Conservation (phyloP, 2,329 filamentous ascomycete species). For the Coleophoma cylindrospora region DNA sequence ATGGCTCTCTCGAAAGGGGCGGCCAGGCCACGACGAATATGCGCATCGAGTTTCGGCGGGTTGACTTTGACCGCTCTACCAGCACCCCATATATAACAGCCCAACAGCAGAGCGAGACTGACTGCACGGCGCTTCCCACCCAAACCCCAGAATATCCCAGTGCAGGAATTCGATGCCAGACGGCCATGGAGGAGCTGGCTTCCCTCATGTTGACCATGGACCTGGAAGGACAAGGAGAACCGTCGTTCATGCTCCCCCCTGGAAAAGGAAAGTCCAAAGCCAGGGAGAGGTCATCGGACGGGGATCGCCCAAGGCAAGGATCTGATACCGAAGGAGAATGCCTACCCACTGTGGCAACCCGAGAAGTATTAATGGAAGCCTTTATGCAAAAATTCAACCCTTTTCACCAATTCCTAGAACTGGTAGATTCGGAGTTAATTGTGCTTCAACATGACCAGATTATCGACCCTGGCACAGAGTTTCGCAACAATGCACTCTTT, state of each 20-base stretch:
- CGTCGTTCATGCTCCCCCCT: conserved; percentile 7
- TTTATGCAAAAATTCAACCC: conserved; percentile 4
- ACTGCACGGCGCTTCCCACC: too few relatives aligned
- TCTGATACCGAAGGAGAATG: too few relatives aligned
- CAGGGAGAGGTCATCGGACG: too few relatives aligned
- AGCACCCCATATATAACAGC: too few relatives aligned
- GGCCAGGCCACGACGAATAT: neutral
- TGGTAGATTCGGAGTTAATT: neutral
- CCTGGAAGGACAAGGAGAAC: conserved; percentile 6
- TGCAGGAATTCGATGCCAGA: neutral
- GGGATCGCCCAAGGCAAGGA: too few relatives aligned
- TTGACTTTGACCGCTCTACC: too few relatives aligned
- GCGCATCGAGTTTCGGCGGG: too few relatives aligned
- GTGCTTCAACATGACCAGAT: neutral
- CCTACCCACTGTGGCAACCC: too few relatives aligned
- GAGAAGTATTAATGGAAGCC: neutral
- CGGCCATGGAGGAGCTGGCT: conserved; percentile 6
- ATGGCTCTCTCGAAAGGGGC: neutral
- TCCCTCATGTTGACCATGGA: conserved; percentile 7
- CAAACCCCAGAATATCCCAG: too few relatives aligned
- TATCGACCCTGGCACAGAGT: neutral
- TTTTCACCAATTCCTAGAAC: conserved; percentile 1
- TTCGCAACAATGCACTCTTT: neutral
- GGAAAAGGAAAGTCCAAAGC: neutral
- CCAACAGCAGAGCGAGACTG: too few relatives aligned